These are phyloP conservation scores for Ilex paraguariensis DNA, from an alignment of 305 asterid species.

Conservation along the genomic window DNA sequence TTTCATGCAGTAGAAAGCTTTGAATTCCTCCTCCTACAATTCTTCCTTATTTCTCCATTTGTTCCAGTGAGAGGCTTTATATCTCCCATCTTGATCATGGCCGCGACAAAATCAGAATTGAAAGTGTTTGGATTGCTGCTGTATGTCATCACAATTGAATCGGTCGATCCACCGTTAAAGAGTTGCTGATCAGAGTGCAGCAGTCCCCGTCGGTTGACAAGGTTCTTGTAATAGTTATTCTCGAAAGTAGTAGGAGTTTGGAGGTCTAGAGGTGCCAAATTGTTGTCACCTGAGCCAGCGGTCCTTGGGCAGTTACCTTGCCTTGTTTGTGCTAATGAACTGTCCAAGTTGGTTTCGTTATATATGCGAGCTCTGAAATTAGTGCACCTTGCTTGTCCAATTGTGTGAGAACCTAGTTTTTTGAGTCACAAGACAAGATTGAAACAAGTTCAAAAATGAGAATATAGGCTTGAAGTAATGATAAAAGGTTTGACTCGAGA, in stretches of 20 bases:
- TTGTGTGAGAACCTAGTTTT: constrained; percentile 64
- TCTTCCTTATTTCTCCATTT: constrained; percentile 66
- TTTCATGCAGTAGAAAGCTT: background rate
- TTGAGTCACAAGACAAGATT: background rate
- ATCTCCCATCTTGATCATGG: constrained; percentile 76
- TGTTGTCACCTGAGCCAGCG: constrained; percentile 71
- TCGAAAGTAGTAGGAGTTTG: constrained; percentile 61
- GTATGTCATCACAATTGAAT: constrained; percentile 43
- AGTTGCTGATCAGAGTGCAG: constrained; percentile 88
- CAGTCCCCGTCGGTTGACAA: constrained; percentile 48
- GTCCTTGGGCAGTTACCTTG: constrained; percentile 50
- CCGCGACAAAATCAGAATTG: constrained; percentile 39
- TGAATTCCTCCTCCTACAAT: constrained; percentile 58
- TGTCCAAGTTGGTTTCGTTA: constrained; percentile 62
- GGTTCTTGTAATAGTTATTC: constrained; percentile 57
- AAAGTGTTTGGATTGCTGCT: constrained; percentile 30
- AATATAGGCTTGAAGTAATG: no score
- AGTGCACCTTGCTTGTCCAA: constrained; percentile 83
- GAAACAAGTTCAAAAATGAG: no score
- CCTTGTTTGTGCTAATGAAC: constrained; percentile 42
- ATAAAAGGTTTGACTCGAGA: no score
- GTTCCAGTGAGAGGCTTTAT: constrained; percentile 63
- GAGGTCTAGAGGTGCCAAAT: constrained; percentile 65
- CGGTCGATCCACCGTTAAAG: constrained; percentile 65
- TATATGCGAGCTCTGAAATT: constrained; percentile 68